Evolutionary conservation across 179 eudicot species (phyloP), one percentile per base, ranked within the genome.

Genomic region (Silene coronaria): DNA sequence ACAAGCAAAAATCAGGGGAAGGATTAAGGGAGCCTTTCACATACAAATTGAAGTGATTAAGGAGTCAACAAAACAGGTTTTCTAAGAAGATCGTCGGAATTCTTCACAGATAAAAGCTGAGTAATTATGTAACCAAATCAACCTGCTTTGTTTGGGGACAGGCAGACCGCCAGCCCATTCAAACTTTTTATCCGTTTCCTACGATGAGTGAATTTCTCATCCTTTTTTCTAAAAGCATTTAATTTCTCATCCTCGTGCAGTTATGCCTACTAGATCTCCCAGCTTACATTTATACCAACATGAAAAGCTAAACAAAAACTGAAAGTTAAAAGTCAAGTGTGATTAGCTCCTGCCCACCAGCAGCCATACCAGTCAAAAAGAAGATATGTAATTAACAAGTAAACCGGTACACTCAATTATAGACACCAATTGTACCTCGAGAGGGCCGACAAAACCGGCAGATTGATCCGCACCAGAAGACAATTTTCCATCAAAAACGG

Each of bases 381-480:
- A 42, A 11, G 48, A 10, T 10, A 42, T 11, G 48, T 42, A 42
- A 42, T 42, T 42, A 9, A 42, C 13, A 42, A 42, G 48, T 42
- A 42, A 42, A 42, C 3, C 48, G 48, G 13, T n/a, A 70, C 12
- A 46, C 14, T 24, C 32, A 0, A 67, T 23, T 10, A 55, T 34
- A 16, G 34, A 32, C 5, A 42, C 5, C 71, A 51, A 73, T 32
- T 53, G 30, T 81, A 81, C 94, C 92, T 80, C 89, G 53, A 78
- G 82, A 77, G 83, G 70, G 67, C 83, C 84, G 21, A 36, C 74
- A 71, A 81, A 13, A 78, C 76, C 85, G 71, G 75, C 79, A 67
- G 80, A 80, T 70, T 81, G 86, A 81, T 78, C 78, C 69, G 78
- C 71, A 67, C 80, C 81, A 67, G 72, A 68, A 45, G 14, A 7